Evolutionary conservation across 1,139 yeast genomes (phyloP).

Genomic region (Diutina rugosa): DNA sequence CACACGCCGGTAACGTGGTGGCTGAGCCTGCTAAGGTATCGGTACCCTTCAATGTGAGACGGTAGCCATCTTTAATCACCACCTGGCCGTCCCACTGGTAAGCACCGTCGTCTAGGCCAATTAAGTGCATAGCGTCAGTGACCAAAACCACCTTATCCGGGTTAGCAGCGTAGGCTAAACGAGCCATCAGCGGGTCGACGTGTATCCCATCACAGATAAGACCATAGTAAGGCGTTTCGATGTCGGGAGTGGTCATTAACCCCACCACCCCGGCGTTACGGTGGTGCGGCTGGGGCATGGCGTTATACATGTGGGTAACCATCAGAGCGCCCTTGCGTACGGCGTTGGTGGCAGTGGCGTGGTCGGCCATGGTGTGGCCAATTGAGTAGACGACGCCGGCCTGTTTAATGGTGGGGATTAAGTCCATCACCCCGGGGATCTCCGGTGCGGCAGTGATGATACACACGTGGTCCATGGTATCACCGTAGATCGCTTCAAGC

Average conservation of each 20-base stretch:
- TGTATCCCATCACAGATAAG: conserved; percentile 53
- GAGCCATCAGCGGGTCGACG: conserved; percentile 45
- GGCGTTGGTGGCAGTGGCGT: conserved; percentile 36
- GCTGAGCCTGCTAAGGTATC: conserved; percentile 55
- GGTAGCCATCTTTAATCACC: conserved; percentile 37
- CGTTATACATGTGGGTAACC: conserved; percentile 55
- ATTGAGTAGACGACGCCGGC: conserved; percentile 31
- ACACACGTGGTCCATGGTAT: conserved; percentile 28
- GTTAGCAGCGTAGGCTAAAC: conserved; percentile 39
- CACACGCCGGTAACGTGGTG: conserved; percentile 41
- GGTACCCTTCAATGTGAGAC: conserved; percentile 39
- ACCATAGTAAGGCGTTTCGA: conserved; percentile 37
- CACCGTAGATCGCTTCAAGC: conserved; percentile 30
- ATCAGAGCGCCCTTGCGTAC: conserved; percentile 40
- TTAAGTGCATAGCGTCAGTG: conserved; percentile 50
- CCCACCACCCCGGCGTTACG: conserved; percentile 51
- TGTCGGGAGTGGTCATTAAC: conserved; percentile 29
- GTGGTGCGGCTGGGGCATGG: conserved; percentile 60
- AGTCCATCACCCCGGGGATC: conserved; percentile 38
- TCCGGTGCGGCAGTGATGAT: conserved; percentile 57
- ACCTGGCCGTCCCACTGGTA: conserved; percentile 37
- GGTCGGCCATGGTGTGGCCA: conserved; percentile 45
- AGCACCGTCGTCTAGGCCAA: conserved; percentile 38
- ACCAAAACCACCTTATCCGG: conserved; percentile 46
- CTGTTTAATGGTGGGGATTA: conserved; percentile 27